Evolutionary conservation across 306 rosid genomes (phyloP).

Genomic region (apple (Malus domestica)): DNA sequence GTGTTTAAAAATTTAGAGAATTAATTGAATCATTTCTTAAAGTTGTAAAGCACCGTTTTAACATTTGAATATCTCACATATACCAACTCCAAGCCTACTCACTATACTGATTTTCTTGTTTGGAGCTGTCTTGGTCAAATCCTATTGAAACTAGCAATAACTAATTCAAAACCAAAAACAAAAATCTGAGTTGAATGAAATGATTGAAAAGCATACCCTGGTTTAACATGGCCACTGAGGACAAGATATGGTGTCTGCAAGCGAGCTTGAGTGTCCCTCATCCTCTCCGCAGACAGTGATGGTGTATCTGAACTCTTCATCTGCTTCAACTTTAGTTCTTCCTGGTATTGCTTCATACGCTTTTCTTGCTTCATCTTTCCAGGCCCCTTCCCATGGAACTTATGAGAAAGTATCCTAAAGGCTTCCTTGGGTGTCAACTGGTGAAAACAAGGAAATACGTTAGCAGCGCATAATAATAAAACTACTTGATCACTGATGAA

Average conservation of each 20-base stretch:
- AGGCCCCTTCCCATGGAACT: conserved; percentile 92
- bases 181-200: background rate
- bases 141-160: background rate
- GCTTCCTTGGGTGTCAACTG: conserved; percentile 98
- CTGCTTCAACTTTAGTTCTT: conserved; percentile 83
- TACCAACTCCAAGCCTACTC: background rate
- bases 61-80: background rate
- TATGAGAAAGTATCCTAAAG: conserved; percentile 66
- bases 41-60: background rate
- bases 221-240: conserved; percentile 89
- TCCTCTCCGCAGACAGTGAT: conserved; percentile 77
- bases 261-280: conserved; percentile 91
- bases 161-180: background rate
- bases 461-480: background rate
- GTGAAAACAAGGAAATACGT: conserved; percentile 17
- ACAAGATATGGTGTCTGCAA: conserved; percentile 82
- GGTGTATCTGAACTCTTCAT: conserved; percentile 95
- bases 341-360: conserved; percentile 75
- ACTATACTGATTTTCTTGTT: background rate
- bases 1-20: background rate
- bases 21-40: background rate
- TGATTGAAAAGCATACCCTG: conserved; percentile 52
- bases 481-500: background rate
- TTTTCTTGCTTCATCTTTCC: conserved; percentile 98
- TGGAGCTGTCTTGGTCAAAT: background rate